Evolutionary conservation across 1,139 yeast species (phyloP), one percentile per base, ranked within the genome.

Genomic region (Casaregolazyma suthepensis): DNA sequence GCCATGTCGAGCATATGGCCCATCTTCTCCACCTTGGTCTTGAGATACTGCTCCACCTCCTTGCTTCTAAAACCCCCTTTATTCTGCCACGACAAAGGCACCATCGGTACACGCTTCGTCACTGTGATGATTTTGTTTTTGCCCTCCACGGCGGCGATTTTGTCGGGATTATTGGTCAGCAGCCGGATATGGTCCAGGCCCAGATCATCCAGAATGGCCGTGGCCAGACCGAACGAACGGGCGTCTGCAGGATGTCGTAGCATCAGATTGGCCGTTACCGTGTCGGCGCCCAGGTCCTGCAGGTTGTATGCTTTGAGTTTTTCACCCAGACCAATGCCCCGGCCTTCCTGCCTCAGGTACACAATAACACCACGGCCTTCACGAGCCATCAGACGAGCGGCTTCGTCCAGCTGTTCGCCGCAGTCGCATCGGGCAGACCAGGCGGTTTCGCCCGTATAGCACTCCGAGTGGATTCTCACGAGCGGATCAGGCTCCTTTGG

Each of bases 391-490:
- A 87, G 72, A 58, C 95, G 78, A 7, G 98, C 99, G 1, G 99
- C 98, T 70, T 94, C 97, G 70, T 93, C 97, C 63, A 94, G 87
- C 74, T 94, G 99, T 70, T 94, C 99, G 13, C 99, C 99, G 71
- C 99, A 94, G 71, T 94, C 99, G 70, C 99, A 94, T 53, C 99
- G 79, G 1, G 99, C 98, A 56, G 94, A 83, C 97, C 99, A 94
- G 12, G 98, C 98, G 1, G 97, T 93, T 68, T 94, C 99, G 6
- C 99, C 99, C 0, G 99, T 94, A 72, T 93, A 94, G 70, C 99
- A 94, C 68, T 94, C 99, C 5, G 96, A 87, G 67, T 94, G 99
- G 60, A 94, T 90, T 58, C 99, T 79, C 60, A 85, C 82, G 68
- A 89, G 65, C 59, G 87, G 75, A 54, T 66, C 71, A 37, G 75